Evolutionary conservation across 2,329 filamentous ascomycete genomes (phyloP), one percentile per base, ranked within the genome.

Genomic region (Apiospora rasikravindrae): DNA sequence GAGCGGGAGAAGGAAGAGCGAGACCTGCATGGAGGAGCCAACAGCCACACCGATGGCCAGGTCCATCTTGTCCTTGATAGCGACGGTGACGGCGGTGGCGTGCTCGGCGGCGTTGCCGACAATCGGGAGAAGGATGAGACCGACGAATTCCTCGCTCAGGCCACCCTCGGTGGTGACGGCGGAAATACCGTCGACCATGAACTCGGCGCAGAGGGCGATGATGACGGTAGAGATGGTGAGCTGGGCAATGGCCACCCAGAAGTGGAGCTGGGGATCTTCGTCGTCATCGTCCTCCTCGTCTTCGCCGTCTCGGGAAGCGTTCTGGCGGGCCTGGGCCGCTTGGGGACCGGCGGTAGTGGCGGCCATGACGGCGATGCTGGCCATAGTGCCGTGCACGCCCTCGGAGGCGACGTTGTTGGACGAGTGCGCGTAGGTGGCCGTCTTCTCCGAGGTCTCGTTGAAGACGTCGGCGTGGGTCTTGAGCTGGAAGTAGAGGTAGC

Each of bases 401-500:
- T 45, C 33, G 33, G 24, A 14, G 33, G 51, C 53, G 0, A 40
- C 53, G 16, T 29, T 45, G 13, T 37, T 77, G 67, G 73, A 71
- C 2, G 74, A 70, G 10, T 93, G 92, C 82, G 98, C 98, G 77
- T 93, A 88, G 75, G 92, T 93, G 45, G 93, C 90, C 29, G 64
- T 61, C 69, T 72, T 73, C 49, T 70, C 70, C 19, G 72, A 72
- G 22, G 69, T 71, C 70, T 90, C 90, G 80, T 93, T 94, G 86
- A 97, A 98, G 80, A 97, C 91, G 11, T 85, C 85, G 33, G 88
- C 87, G 81, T 98, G 95, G 0, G 95, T 95, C 81, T 94, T 94
- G 73, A 98, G 90, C 82, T 98, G 96, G 86, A 98, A 98, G 82
- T 94, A 88, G 1, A 98, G 90, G 78, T 97, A 98, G 71, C 89